Conservation (phyloP, 2,329 filamentous ascomycete species). For the Aureobasidium leucospermi region DNA sequence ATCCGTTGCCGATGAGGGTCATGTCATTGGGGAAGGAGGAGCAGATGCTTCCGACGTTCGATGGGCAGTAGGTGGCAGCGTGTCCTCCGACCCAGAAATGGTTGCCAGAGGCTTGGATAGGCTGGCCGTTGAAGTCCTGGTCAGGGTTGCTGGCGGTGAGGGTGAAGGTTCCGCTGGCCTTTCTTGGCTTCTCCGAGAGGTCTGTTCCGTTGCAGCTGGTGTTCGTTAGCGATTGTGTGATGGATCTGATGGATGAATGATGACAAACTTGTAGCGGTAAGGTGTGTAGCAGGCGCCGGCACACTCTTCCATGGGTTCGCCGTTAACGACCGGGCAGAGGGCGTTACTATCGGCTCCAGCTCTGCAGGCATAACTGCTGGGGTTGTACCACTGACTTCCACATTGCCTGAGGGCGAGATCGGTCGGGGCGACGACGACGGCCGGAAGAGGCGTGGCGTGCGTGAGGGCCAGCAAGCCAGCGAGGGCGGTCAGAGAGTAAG, state of each 20-base stretch:
- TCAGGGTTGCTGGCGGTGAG: constrained; percentile 16
- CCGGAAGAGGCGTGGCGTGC: background rate
- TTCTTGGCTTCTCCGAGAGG: constrained; percentile 1
- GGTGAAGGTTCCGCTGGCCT: constrained; percentile 14
- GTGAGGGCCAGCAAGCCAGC: background rate
- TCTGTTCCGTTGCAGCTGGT: constrained; percentile 1
- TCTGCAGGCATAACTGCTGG: constrained; percentile 16
- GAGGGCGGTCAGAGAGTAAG: background rate
- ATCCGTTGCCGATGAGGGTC: constrained; percentile 14
- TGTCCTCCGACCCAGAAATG: constrained; percentile 16
- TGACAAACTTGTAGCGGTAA: constrained; percentile 11
- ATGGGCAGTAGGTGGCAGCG: constrained; percentile 17
- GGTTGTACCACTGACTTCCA: constrained; percentile 11
- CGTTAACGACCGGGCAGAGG: constrained; percentile 17
- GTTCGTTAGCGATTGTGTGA: background rate
- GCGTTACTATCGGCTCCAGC: background rate
- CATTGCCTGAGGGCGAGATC: constrained; percentile 8
- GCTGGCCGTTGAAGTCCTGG: constrained; percentile 13
- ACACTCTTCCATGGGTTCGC: constrained; percentile 14
- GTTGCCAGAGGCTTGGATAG: constrained; percentile 17
- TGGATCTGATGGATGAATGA: background rate
- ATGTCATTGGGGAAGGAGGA: constrained; percentile 13
- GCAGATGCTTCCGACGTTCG: constrained; percentile 8
- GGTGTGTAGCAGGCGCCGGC: constrained; percentile 14
- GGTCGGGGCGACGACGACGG: background rate